phyloP scores from a whole-genome alignment of 2,329 filamentous ascomycete species.

The Phialophora macrospora region DNA sequence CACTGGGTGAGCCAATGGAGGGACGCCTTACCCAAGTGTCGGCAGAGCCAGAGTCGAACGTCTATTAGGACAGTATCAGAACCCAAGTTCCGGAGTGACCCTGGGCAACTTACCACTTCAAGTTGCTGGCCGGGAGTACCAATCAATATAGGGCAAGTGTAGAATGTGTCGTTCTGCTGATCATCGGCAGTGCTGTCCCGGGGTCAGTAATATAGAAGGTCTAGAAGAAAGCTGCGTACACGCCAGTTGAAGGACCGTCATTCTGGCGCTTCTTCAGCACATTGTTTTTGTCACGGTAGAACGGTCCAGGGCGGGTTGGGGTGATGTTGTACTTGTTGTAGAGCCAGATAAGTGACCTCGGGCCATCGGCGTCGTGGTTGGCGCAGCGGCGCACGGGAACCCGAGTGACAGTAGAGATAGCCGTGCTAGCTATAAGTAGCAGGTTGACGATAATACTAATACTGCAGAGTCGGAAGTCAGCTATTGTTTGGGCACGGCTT shows the following conservation, averaged over 20 bases:
- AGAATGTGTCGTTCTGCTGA: conserved; percentile 69
- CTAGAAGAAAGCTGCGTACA: conserved; percentile 19
- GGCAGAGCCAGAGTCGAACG: conserved; percentile 73
- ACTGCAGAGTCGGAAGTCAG: conserved; percentile 1
- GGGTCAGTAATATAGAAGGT: background rate
- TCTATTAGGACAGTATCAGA: conserved; percentile 36
- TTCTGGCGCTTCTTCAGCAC: conserved; percentile 33
- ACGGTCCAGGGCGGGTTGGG: conserved; percentile 67
- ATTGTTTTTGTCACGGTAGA: conserved; percentile 57
- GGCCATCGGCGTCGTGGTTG: conserved; percentile 63
- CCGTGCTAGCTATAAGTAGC: conserved; percentile 42
- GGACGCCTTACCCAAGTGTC: conserved; percentile 63
- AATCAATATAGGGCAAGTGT: conserved; percentile 67
- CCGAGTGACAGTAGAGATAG: conserved; percentile 44
- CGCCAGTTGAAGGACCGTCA: conserved; percentile 19
- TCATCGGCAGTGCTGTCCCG: conserved; percentile 62
- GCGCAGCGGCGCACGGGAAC: conserved; percentile 61
- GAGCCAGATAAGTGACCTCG: conserved; percentile 66
- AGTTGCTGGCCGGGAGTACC: conserved; percentile 68
- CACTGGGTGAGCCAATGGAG: conserved; percentile 16
- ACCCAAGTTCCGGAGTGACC: background rate
- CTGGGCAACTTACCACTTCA: conserved; percentile 41
- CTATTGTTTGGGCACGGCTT: background rate
- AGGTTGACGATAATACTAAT: conserved; percentile 17
- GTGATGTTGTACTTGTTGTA: conserved; percentile 67